Percentiles rank a stretch among this genome's conserved stretches.
Conservation (phyloP, 2,329 filamentous ascomycete species). For the Neofusicoccum cordaticola region DNA sequence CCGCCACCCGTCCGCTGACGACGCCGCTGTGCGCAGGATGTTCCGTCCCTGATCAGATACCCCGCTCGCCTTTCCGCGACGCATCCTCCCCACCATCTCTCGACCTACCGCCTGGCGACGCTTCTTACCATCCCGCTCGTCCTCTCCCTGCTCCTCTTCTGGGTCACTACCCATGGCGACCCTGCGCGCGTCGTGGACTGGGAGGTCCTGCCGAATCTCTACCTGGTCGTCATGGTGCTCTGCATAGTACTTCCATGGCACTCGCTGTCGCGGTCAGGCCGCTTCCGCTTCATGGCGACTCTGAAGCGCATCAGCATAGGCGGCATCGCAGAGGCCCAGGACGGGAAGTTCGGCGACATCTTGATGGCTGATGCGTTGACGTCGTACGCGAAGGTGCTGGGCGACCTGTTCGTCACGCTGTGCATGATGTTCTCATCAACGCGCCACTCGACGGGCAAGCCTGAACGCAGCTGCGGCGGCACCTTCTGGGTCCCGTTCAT, state of each 20-base stretch:
- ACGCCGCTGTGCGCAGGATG: slow-evolving; percentile 55
- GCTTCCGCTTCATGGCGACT: slow-evolving; percentile 71
- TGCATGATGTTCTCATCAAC: slow-evolving; percentile 79
- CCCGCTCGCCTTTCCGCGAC: slow-evolving; percentile 68
- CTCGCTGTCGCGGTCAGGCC: slow-evolving; percentile 65
- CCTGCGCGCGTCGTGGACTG: slow-evolving; percentile 68
- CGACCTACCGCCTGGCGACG: slow-evolving; percentile 81
- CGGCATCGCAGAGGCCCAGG: slow-evolving; percentile 77
- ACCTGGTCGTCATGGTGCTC: slow-evolving; percentile 69
- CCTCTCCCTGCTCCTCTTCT: slow-evolving; percentile 76
- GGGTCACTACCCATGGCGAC: slow-evolving; percentile 71
- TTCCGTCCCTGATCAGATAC: slow-evolving; percentile 82
- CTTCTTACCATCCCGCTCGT: slow-evolving; percentile 70
- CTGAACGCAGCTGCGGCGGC: slow-evolving; percentile 79
- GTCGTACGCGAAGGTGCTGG: slow-evolving; percentile 88
- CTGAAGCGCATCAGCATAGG: slow-evolving; percentile 78
- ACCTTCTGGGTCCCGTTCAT: slow-evolving; percentile 77
- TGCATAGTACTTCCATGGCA: slow-evolving; percentile 73
- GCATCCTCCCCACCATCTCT: slow-evolving; percentile 72
- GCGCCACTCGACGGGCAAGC: slow-evolving; percentile 72
- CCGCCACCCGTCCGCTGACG: slow-evolving; percentile 17
- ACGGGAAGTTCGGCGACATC: slow-evolving; percentile 94
- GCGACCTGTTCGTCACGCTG: slow-evolving; percentile 80
- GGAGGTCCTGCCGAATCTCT: slow-evolving; percentile 82
- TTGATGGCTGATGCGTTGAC: slow-evolving; percentile 91